Conservation (phyloP, 306 rosid genomes). For the Bauhinia variegata region DNA sequence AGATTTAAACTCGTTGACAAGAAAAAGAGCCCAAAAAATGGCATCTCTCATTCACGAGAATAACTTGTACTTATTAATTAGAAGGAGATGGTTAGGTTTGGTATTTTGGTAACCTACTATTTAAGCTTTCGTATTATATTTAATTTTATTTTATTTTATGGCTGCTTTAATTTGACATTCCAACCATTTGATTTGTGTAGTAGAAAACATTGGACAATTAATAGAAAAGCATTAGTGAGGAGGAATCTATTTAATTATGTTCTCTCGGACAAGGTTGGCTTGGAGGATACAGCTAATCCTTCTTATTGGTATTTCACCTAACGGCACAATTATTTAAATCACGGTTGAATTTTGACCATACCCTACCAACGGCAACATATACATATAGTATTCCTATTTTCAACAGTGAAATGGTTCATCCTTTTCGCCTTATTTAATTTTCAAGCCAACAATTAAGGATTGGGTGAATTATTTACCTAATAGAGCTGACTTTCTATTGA, state of each 20-base stretch:
- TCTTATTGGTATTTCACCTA: slow-evolving; percentile 41
- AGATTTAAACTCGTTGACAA: slow-evolving; percentile 33
- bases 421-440: not conserved
- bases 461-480: too few relatives aligned
- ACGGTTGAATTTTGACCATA: not conserved
- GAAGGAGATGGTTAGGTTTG: slow-evolving; percentile 52
- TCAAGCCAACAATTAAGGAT: too few relatives aligned
- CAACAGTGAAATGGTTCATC: not conserved
- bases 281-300: slow-evolving; percentile 50
- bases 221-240: too few relatives aligned
- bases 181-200: not conserved
- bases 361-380: slow-evolving; percentile 3
- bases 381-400: slow-evolving; percentile 16
- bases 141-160: slow-evolving; percentile 25
- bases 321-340: slow-evolving; percentile 13
- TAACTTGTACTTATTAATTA: slow-evolving; percentile 2
- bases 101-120: slow-evolving; percentile 49
- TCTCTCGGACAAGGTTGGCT: slow-evolving; percentile 35
- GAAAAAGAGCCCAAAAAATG: too few relatives aligned
- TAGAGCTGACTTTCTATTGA: too few relatives aligned
- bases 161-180: slow-evolving; percentile 44
- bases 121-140: slow-evolving; percentile 31
- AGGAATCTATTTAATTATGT: too few relatives aligned
- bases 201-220: too few relatives aligned
- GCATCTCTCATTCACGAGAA: not conserved